Base-by-base conservation (phyloP, 306 rosid genomes). In the Ceratonia siliqua region DNA sequence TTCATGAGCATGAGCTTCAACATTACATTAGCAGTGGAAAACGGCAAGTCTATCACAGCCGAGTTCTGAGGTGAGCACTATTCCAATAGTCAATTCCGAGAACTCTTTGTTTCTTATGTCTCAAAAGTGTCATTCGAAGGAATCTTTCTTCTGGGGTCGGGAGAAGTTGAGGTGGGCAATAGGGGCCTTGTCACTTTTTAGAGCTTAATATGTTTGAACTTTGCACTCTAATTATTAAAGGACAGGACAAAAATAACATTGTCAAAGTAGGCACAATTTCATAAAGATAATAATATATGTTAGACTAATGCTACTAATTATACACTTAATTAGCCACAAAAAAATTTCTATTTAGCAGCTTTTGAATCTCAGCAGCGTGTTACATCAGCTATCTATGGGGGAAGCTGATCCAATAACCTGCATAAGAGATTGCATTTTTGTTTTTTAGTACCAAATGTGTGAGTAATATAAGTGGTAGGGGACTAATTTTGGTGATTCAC, bases 21-120 rank as follows among this genome's bases (percentile, higher is more conserved):
- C 80, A 79, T 53, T 88, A 84, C 55, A 27, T 82, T 54, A 82
- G 8, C 33, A 83, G 81, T 49, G 88, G 92, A 17, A 82, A 83
- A 38, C 71, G 82, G 10, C 87, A 87, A 59, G 85, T 94, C 78
- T 87, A 85, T 53, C 84, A 87, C 75, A 92, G 97, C 11, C 86
- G 93, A 14, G 62, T 85, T 62, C 45, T 92, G 32, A 90, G 97
- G 99, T 94, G 2, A 76, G 86, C 27, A 68, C 6, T 18, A 13
- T 8, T n/a, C 46, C 7, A 30, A 14, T 2, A 3, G n/a, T 14
- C 1, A 49, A 41, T 24, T 66, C 14, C 25, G 2, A 21, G 12
- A 55, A 25, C 25, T 11, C 1, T 10, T 10, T 24, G 22, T 6
- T 24, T 30, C 9, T 0, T 54, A 13, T 55, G 11, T 24, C 35